Evolutionary conservation across 2,329 filamentous ascomycete species (phyloP).

Genomic region (Trichoderma pleuroti): DNA sequence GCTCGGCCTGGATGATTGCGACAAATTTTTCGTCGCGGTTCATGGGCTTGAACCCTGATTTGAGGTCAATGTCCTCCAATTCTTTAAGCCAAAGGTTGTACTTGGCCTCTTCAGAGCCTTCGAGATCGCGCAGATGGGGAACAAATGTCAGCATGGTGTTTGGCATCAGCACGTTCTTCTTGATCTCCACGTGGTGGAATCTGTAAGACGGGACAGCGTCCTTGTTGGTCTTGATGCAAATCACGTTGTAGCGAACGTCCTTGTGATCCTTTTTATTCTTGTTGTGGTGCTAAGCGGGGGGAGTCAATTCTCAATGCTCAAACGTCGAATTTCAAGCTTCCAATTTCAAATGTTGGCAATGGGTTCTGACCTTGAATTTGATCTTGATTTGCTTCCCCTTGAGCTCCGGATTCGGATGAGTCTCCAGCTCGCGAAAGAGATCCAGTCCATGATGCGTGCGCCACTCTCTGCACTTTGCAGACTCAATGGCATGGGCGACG

Average conservation of each 20-base stretch:
- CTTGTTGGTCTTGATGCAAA: slow-evolving; percentile 48
- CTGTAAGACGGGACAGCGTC: slow-evolving; percentile 55
- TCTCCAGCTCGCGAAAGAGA: slow-evolving; percentile 45
- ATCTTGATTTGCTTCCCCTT: slow-evolving; percentile 44
- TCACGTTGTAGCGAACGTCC: slow-evolving; percentile 40
- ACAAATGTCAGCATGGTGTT: slow-evolving; percentile 60
- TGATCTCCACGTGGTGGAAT: slow-evolving; percentile 59
- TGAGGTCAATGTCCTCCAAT: slow-evolving; percentile 54
- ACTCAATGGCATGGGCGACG: slow-evolving; percentile 43
- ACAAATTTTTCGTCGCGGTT: slow-evolving; percentile 49
- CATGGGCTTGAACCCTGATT: slow-evolving; percentile 54
- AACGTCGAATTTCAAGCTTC: neutral
- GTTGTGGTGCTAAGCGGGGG: slow-evolving; percentile 39
- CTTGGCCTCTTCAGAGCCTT: slow-evolving; percentile 52
- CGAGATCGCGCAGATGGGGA: slow-evolving; percentile 55
- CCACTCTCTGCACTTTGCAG: slow-evolving; percentile 40
- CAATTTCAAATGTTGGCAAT: neutral
- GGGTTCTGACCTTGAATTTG: slow-evolving; percentile 46
- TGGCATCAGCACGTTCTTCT: slow-evolving; percentile 56
- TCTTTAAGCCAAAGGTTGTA: slow-evolving; percentile 57
- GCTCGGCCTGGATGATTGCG: slow-evolving; percentile 49
- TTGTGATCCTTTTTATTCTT: slow-evolving; percentile 45
- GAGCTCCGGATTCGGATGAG: slow-evolving; percentile 34
- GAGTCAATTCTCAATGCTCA: slow-evolving; percentile 21
- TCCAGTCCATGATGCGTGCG: slow-evolving; percentile 43